Conservation (phyloP, 2,329 filamentous ascomycete species). For the Diaporthe sp. region DNA sequence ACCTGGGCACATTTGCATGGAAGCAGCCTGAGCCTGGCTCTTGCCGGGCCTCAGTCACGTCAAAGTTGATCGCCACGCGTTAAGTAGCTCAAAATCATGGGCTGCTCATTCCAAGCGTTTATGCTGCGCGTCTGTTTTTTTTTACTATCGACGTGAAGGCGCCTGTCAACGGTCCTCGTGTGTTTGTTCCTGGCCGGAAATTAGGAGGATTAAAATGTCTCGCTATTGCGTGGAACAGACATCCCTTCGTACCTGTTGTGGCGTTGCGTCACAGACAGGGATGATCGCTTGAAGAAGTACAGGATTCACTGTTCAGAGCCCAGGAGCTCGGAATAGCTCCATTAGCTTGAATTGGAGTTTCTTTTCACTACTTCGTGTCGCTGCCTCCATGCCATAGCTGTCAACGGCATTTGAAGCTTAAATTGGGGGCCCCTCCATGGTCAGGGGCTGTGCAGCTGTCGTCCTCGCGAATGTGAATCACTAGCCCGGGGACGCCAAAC, state of each 20-base stretch:
- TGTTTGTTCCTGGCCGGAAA: constrained; percentile 27
- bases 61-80: constrained; percentile 8
- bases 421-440: background rate
- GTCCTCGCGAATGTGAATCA: background rate
- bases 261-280: constrained; percentile 21
- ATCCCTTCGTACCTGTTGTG: constrained; percentile 12
- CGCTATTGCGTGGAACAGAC: constrained; percentile 23
- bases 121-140: constrained; percentile 11
- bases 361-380: background rate
- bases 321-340: constrained; percentile 5
- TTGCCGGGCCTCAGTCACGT: background rate
- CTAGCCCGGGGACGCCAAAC: background rate
- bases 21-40: background rate
- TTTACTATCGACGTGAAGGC: background rate
- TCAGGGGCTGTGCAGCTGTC: background rate
- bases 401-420: constrained; percentile 16
- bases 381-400: constrained; percentile 7
- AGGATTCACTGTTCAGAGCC: background rate
- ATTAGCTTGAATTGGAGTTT: background rate
- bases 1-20: background rate
- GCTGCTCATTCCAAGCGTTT: constrained; percentile 13
- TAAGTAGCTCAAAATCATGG: background rate
- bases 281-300: background rate
- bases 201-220: constrained; percentile 29
- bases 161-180: background rate